A percentile compares a stretch with the other conserved stretches of the same genome.
These are phyloP conservation scores for Trichoderma sp. DNA, from an alignment of 2,329 filamentous ascomycete genomes.

Conservation along the genomic window DNA sequence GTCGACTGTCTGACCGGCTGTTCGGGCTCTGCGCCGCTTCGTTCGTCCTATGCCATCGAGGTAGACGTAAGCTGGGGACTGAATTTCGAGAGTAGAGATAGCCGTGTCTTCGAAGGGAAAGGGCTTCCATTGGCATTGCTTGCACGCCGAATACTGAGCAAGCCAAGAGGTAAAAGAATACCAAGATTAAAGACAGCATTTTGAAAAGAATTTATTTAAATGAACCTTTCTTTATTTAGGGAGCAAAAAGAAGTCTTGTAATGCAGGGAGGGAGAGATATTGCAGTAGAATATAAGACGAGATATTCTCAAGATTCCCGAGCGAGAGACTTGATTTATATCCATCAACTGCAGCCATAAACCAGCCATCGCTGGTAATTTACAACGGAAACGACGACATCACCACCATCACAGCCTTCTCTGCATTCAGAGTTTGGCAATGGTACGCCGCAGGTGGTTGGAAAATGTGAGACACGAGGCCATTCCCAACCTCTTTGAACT, in stretches of 20 bases:
- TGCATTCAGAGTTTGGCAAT: not conserved
- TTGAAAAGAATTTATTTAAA: not conserved
- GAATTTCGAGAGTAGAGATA: constrained; percentile 9
- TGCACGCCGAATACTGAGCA: constrained; percentile 34
- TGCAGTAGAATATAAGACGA: not conserved
- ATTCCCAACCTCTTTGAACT: constrained; percentile 7
- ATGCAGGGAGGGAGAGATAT: constrained; percentile 4
- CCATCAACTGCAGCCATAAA: not conserved
- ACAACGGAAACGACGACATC: not conserved
- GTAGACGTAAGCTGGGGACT: constrained; percentile 8
- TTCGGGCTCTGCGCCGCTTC: not conserved
- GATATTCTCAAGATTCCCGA: not conserved
- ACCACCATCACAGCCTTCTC: not conserved
- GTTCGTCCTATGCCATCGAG: not conserved
- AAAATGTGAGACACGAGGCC: constrained; percentile 16
- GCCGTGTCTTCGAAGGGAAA: constrained; percentile 2
- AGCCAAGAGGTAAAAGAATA: constrained; percentile 33
- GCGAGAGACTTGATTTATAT: constrained; percentile 12
- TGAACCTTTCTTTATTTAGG: not conserved
- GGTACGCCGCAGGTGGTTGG: not conserved
- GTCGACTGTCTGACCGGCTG: not conserved
- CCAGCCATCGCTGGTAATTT: constrained; percentile 19
- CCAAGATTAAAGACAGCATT: constrained; percentile 27
- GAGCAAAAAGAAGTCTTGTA: not conserved
- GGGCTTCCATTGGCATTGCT: constrained; percentile 33